These are phyloP conservation scores for Trichothecium roseum DNA, from an alignment of 2,329 filamentous ascomycete genomes.

Conservation along the genomic window DNA sequence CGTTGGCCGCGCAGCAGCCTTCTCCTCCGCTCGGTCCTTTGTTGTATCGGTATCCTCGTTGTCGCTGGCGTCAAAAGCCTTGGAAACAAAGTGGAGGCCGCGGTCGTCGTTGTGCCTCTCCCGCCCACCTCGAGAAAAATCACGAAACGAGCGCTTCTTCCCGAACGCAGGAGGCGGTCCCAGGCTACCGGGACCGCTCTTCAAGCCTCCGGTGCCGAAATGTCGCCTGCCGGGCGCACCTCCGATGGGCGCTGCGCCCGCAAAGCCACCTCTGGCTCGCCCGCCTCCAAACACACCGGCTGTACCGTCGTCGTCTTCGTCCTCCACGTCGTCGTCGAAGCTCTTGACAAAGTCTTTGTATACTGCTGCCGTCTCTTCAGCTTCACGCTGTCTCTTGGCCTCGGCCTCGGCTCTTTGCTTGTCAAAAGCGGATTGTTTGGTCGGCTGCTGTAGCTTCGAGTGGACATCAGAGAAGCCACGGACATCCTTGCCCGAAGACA, in stretches of 20 bases:
- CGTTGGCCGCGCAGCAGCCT: slow-evolving; percentile 51
- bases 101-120: slow-evolving; percentile 10
- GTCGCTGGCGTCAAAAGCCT: slow-evolving; percentile 62
- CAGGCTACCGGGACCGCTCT: slow-evolving; percentile 53
- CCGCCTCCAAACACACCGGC: slow-evolving; percentile 3
- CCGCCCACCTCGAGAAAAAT: slow-evolving; percentile 25
- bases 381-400: slow-evolving; percentile 75
- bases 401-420: slow-evolving; percentile 81
- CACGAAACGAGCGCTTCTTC: slow-evolving; percentile 42
- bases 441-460: slow-evolving; percentile 67
- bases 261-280: slow-evolving; percentile 2
- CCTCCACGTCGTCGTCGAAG: slow-evolving; percentile 52
- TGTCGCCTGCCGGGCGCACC: slow-evolving; percentile 44
- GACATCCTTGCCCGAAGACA: slow-evolving; percentile 38
- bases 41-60: slow-evolving; percentile 40
- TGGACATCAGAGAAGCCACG: slow-evolving; percentile 60
- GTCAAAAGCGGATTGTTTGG: slow-evolving; percentile 82
- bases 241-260: slow-evolving; percentile 11
- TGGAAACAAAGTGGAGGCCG: slow-evolving; percentile 39
- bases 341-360: slow-evolving; percentile 82
- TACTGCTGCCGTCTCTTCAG: slow-evolving; percentile 77
- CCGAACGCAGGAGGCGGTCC: slow-evolving; percentile 38
- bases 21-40: slow-evolving; percentile 38
- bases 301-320: slow-evolving; percentile 21
- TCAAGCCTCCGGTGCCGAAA: slow-evolving; percentile 46